Percentiles rank a stretch among this genome's conserved stretches.
These are phyloP conservation scores for Cryphonectria radicalis DNA, from an alignment of 2,329 filamentous ascomycete species.

Conservation along the genomic window DNA sequence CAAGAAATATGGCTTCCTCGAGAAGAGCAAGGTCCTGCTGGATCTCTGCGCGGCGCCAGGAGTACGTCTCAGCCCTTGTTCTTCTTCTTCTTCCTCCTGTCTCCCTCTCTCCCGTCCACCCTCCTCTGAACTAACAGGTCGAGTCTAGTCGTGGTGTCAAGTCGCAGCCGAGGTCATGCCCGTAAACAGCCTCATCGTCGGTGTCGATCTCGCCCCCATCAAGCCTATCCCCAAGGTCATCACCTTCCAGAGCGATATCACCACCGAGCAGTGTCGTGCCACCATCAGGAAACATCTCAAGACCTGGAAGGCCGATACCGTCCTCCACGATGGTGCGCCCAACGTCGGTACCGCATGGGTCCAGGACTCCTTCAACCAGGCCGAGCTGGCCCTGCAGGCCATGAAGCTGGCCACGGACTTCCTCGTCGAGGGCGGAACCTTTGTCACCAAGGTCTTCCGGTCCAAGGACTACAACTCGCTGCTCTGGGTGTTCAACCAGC, in stretches of 20 bases:
- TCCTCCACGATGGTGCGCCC: conserved; percentile 94
- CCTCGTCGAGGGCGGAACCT: conserved; percentile 83
- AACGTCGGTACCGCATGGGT: conserved; percentile 98
- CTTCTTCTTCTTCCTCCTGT: neutral
- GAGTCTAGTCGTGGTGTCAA: conserved; percentile 84
- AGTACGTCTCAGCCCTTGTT: conserved; percentile 52
- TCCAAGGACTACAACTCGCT: conserved; percentile 97
- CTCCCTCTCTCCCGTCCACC: neutral
- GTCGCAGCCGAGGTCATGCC: conserved; percentile 97
- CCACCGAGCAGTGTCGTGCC: conserved; percentile 91
- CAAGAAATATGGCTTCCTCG: conserved; percentile 98
- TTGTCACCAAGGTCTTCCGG: conserved; percentile 96
- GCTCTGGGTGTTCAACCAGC: conserved; percentile 96
- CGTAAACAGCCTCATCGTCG: conserved; percentile 83
- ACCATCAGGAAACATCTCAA: conserved; percentile 90
- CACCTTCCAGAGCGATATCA: conserved; percentile 97
- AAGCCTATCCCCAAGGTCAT: conserved; percentile 94
- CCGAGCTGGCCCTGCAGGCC: conserved; percentile 86
- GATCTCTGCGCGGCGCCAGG: conserved; percentile 98
- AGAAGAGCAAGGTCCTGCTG: conserved; percentile 93
- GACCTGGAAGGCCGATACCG: conserved; percentile 93
- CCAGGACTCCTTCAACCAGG: conserved; percentile 97
- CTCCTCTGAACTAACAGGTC: conserved; percentile 10
- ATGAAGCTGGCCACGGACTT: conserved; percentile 96
- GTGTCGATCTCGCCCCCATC: conserved; percentile 92